Conservation (phyloP, 768 basidiomycete species). For the Phylloporus sp. region DNA sequence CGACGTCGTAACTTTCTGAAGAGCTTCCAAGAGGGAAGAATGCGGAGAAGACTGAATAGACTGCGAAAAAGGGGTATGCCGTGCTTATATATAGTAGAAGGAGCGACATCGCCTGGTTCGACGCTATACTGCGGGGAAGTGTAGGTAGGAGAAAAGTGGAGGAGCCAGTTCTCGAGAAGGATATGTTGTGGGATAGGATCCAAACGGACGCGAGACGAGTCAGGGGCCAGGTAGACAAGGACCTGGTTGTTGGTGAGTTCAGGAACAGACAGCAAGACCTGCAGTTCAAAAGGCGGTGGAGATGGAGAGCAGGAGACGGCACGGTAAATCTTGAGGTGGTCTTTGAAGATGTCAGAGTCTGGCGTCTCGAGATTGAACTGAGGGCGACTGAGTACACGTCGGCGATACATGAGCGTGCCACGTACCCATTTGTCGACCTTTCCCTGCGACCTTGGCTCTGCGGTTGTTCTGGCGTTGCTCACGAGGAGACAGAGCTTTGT, state of each 20-base stretch:
- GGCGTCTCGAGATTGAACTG: conserved; percentile 83
- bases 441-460: conserved; percentile 36
- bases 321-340: conserved; percentile 55
- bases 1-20: conserved; percentile 53
- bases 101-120: conserved; percentile 46
- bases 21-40: conserved; percentile 74
- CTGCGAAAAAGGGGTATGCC: conserved; percentile 79
- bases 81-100: conserved; percentile 80
- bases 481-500: conserved; percentile 76
- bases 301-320: conserved; percentile 36
- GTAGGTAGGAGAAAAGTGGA: conserved; percentile 39
- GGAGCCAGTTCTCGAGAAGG: conserved; percentile 67
- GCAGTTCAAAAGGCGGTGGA: conserved; percentile 53
- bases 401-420: conserved; percentile 1
- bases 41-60: conserved; percentile 59
- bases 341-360: conserved; percentile 63
- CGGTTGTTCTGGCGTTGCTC: conserved; percentile 65
- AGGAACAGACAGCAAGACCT: conserved; percentile 67
- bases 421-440: conserved; percentile 83
- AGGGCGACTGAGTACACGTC: not conserved
- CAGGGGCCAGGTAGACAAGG: conserved; percentile 59
- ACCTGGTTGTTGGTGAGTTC: conserved; percentile 66
- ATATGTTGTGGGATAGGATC: conserved; percentile 66
- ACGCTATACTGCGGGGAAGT: conserved; percentile 16
- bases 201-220: conserved; percentile 56